phyloP scores from a whole-genome alignment of 202 grass and related monocot species.

The Digitaria exilis region DNA sequence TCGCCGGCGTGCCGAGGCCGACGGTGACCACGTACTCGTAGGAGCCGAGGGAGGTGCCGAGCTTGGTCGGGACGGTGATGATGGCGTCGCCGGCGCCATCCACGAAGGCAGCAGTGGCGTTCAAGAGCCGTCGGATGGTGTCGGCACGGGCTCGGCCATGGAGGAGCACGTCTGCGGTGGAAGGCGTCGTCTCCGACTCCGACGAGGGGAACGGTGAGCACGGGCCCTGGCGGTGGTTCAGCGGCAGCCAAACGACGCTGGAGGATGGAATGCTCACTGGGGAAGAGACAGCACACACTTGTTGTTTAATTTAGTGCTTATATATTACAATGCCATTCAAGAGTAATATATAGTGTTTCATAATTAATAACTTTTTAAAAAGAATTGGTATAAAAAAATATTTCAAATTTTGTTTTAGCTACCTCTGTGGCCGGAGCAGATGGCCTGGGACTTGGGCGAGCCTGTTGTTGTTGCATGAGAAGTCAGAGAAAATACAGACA shows the following conservation, averaged over 20 bases:
- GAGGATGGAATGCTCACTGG: slow-evolving; percentile 3
- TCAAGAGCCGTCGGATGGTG: slow-evolving; percentile 36
- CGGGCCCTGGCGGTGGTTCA: slow-evolving; percentile 59
- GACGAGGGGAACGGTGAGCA: slow-evolving; percentile 43
- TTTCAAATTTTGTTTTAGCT: too few species aligned
- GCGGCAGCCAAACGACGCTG: slow-evolving; percentile 25
- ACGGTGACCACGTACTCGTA: slow-evolving; percentile 51
- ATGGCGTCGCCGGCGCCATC: too few species aligned
- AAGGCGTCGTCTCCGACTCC: slow-evolving; percentile 8
- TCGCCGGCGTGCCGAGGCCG: slow-evolving; percentile 18
- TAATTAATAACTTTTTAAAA: too few species aligned
- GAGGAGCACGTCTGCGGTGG: slow-evolving; percentile 42
- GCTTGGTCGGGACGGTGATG: slow-evolving; percentile 1
- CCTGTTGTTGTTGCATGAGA: too few species aligned
- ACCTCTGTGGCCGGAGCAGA: too few species aligned
- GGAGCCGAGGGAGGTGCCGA: slow-evolving; percentile 9
- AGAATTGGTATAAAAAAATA: too few species aligned
- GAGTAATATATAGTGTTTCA: too few species aligned
- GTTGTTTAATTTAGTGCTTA: too few species aligned
- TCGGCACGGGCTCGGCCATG: slow-evolving; percentile 43
- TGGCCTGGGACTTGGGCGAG: too few species aligned
- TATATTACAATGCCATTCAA: too few species aligned
- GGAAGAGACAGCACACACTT: too few species aligned
- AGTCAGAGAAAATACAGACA: too few species aligned
- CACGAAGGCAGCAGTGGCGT: background rate